Base-by-base conservation (phyloP, 805 yeast genomes). In the Lachancea dasiensis region DNA sequence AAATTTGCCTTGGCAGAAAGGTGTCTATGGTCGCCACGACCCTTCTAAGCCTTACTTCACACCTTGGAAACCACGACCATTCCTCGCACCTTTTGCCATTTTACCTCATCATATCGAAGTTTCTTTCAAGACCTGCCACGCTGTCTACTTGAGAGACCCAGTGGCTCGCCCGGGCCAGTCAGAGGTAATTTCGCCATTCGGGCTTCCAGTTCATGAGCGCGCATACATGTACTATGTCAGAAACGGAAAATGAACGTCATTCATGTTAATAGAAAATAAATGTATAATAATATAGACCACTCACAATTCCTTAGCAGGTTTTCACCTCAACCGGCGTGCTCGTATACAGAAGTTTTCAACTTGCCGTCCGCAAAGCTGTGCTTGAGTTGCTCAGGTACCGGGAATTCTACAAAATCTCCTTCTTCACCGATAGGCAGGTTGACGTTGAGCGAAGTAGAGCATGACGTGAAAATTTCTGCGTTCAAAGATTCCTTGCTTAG, bases 161-260 rank as follows among this genome's bases (percentile, higher is more conserved):
- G 87, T 92, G 34, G 95, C 97, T 10, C 77, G 97, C 61, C 96
- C 97, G 5, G 97, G 96, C 40, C 89, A 85, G 57, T 83, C 95
- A 22, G 98, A 92, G 68, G 95, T 92, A 43, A 84, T 92, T 46
- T 70, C 95, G 40, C 98, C 98, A 38, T 86, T 81, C 62, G 79
- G 81, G 26, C 70, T 77, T 45, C 80, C 79, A 43, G 77, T 79
- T 48, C 97, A 90, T 55, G 92, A 89, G 67, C 78, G 95, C 61
- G 95, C 97, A 27, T 89, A 84, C 70, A 83, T 87, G 92, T 87
- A 81, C 75, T 90, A 90, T 65, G 76, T 76, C 35, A 79, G 87
- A 72, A 79, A 75, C 56, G 85, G 89, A 38, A 68, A 61, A 57
- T 61, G 46, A 45, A 8, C 31, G 19, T 25, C 11, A 24, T 25